Conservation (phyloP, 208 protist species). For the Entamoeba moshkovskii region DNA sequence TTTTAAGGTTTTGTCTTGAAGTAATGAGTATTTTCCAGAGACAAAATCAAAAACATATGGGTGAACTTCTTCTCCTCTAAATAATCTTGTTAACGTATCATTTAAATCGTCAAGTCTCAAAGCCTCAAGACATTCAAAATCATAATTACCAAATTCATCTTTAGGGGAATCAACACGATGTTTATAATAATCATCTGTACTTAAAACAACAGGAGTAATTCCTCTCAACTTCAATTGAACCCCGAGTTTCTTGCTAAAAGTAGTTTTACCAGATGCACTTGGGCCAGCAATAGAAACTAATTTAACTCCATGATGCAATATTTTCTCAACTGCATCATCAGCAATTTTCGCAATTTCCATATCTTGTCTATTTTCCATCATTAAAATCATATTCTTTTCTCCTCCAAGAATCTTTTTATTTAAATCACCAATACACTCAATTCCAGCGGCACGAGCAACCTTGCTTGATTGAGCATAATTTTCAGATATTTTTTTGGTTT, state of each 20-base stretch:
- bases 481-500: conserved; percentile 7
- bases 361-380: conserved; percentile 29
- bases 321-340: background rate
- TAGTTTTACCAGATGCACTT: conserved; percentile 42
- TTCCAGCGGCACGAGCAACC: background rate
- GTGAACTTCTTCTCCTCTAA: conserved; percentile 34
- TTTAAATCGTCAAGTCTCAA: conserved; percentile 40
- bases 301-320: background rate
- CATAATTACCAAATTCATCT: conserved; percentile 42
- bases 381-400: conserved; percentile 20
- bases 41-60: conserved; percentile 42
- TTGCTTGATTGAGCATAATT: conserved; percentile 7
- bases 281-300: conserved; percentile 45
- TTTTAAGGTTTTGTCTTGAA: conserved; percentile 1
- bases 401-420: background rate
- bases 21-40: conserved; percentile 5
- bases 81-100: conserved; percentile 27
- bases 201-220: conserved; percentile 27
- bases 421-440: background rate
- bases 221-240: conserved; percentile 33
- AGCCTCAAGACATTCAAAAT: conserved; percentile 46
- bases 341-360: conserved; percentile 18
- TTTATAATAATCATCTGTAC: conserved; percentile 48
- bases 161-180: conserved; percentile 15
- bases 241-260: conserved; percentile 34